A percentile compares a stretch with the other conserved stretches of the same genome.
These are phyloP conservation scores for Collybiopsis luxurians DNA, from an alignment of 768 basidiomycete genomes.

Conservation along the genomic window DNA sequence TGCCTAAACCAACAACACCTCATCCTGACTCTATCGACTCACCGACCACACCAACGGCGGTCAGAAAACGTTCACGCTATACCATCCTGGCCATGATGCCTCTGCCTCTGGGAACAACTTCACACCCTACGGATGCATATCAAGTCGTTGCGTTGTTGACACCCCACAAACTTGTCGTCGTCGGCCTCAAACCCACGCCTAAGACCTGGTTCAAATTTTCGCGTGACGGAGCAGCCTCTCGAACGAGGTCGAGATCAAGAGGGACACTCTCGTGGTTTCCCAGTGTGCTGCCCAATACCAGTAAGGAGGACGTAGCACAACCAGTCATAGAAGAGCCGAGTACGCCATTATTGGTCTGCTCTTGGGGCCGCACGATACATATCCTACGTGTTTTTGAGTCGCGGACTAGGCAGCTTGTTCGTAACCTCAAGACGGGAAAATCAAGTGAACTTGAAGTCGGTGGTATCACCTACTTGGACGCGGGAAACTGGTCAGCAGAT, in stretches of 20 bases:
- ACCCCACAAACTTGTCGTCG: constrained; percentile 86
- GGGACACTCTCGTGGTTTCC: constrained; percentile 86
- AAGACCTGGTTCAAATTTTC: constrained; percentile 87
- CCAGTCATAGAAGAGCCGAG: constrained; percentile 20
- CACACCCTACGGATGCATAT: constrained; percentile 77
- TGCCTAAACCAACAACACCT: constrained; percentile 9
- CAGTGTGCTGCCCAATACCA: constrained; percentile 36
- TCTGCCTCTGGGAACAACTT: constrained; percentile 72
- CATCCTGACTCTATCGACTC: constrained; percentile 16
- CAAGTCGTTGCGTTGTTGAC: constrained; percentile 85
- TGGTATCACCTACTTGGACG: constrained; percentile 59
- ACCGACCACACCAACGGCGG: constrained; percentile 16
- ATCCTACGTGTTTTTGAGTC: constrained; percentile 67
- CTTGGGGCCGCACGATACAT: constrained; percentile 73
- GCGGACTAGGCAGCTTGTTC: constrained; percentile 45
- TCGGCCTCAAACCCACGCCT: constrained; percentile 88
- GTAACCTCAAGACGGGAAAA: constrained; percentile 60
- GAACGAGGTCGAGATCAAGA: constrained; percentile 41
- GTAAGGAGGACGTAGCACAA: constrained; percentile 1
- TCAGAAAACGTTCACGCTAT: constrained; percentile 51
- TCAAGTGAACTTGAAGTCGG: constrained; percentile 58
- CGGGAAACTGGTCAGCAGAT: constrained; percentile 56
- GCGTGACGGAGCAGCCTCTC: constrained; percentile 46
- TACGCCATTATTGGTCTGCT: constrained; percentile 73
- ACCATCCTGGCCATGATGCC: constrained; percentile 78